These are phyloP conservation scores for Trametes gibbosa DNA, from an alignment of 768 basidiomycete genomes.

Conservation along the genomic window DNA sequence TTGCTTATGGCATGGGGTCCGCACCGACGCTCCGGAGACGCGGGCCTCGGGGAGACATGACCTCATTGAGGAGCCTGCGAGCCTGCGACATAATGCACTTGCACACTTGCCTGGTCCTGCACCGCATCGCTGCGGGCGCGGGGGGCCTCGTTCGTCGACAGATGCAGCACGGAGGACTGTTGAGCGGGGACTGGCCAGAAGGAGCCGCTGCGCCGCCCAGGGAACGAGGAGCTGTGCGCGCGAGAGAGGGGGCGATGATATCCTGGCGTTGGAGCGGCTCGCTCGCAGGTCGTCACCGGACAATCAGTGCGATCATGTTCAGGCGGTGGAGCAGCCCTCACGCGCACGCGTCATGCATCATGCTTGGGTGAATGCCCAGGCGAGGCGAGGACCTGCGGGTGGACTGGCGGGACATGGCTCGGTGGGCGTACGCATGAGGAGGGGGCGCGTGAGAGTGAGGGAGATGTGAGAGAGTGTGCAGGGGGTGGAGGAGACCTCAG, in stretches of 20 bases:
- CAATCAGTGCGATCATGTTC: constrained; percentile 8
- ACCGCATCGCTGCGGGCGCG: background rate
- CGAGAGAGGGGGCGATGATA: constrained; percentile 7
- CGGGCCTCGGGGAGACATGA: constrained; percentile 4
- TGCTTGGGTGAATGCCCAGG: background rate
- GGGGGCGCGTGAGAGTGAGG: constrained; percentile 1
- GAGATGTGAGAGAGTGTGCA: background rate
- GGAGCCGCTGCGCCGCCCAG: background rate
- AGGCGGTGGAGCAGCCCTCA: constrained; percentile 1
- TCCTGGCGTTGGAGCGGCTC: constrained; percentile 11
- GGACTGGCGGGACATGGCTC: background rate
- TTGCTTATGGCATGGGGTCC: background rate
- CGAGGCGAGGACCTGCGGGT: background rate
- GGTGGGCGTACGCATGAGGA: background rate
- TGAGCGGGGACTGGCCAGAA: background rate
- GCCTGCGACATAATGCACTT: background rate
- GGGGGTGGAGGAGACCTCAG: background rate
- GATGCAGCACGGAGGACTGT: background rate
- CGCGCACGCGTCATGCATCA: constrained; percentile 1
- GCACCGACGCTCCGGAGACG: background rate
- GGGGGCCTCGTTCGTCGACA: background rate
- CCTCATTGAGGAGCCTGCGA: constrained; percentile 5
- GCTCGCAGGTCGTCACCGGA: constrained; percentile 10
- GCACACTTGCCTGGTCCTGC: background rate
- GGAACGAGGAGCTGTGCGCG: background rate